phyloP scores from a whole-genome alignment of 305 asterid genomes.

The Solanum hybrid region DNA sequence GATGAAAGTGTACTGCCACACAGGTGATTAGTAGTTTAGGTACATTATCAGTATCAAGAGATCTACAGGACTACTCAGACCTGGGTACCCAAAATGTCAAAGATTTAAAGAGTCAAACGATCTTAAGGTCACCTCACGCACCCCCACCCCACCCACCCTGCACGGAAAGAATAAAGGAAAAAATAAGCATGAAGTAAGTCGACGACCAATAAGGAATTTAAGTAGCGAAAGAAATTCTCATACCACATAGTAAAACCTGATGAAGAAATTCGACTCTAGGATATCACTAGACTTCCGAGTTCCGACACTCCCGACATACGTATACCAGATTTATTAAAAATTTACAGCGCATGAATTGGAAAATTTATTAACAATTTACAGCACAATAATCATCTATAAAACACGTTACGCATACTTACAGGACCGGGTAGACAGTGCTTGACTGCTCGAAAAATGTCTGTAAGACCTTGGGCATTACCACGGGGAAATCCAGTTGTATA shows the following conservation, averaged over 20 bases:
- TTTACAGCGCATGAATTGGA: not conserved
- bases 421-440: slow-evolving; percentile 91
- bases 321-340: not conserved
- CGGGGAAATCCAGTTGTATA: slow-evolving; percentile 91
- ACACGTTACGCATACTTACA: slow-evolving; percentile 33
- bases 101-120: not conserved
- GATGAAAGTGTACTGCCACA: slow-evolving; percentile 84
- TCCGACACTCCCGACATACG: not conserved
- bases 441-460: slow-evolving; percentile 68
- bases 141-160: not conserved
- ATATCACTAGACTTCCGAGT: not conserved
- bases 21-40: not conserved
- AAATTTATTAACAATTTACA: not conserved
- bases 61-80: not conserved
- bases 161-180: not conserved
- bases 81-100: not conserved
- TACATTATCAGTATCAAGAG: not conserved
- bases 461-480: slow-evolving; percentile 57
- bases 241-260: not conserved
- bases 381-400: not conserved
- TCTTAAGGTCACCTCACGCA: not conserved
- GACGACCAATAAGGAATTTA: not conserved
- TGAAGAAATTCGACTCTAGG: not conserved
- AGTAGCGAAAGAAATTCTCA: not conserved
- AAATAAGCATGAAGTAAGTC: not conserved